phyloP scores from a whole-genome alignment of 2,329 filamentous ascomycete genomes.

The Tolypocladium cylindrosporum region DNA sequence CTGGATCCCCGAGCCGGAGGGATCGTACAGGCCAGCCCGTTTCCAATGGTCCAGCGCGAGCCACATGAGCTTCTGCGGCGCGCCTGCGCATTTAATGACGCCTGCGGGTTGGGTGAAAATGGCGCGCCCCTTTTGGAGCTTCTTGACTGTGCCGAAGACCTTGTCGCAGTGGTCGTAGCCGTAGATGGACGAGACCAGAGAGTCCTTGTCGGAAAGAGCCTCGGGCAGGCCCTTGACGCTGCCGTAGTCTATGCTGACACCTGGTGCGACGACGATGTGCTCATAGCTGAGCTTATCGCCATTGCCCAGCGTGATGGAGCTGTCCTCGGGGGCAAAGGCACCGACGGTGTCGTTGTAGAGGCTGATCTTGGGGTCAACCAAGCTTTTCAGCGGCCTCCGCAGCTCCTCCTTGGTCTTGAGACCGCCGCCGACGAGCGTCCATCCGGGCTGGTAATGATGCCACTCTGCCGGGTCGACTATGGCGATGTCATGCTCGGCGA shows the following conservation, averaged over 20 bases:
- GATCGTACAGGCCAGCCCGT: slow-evolving; percentile 37
- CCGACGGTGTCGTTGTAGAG: slow-evolving; percentile 45
- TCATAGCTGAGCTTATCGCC: slow-evolving; percentile 51
- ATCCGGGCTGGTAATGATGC: slow-evolving; percentile 62
- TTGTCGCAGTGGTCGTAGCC: slow-evolving; percentile 46
- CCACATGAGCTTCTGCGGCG: slow-evolving; percentile 54
- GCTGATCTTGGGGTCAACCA: slow-evolving; percentile 51
- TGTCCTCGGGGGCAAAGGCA: slow-evolving; percentile 44
- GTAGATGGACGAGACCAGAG: slow-evolving; percentile 47
- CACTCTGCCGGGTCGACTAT: slow-evolving; percentile 51
- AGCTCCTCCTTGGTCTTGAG: slow-evolving; percentile 53
- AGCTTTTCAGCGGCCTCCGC: slow-evolving; percentile 33
- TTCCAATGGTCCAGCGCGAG: slow-evolving; percentile 51
- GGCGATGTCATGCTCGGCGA: slow-evolving; percentile 50
- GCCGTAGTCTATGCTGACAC: slow-evolving; percentile 39
- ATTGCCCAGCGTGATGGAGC: slow-evolving; percentile 42
- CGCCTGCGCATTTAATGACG: slow-evolving; percentile 50
- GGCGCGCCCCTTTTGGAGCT: slow-evolving; percentile 37
- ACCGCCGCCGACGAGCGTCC: slow-evolving; percentile 59
- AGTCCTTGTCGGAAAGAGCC: slow-evolving; percentile 36
- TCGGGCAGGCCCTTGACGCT: slow-evolving; percentile 46
- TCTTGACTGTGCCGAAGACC: slow-evolving; percentile 36
- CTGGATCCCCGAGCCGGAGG: slow-evolving; percentile 31
- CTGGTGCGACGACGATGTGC: slow-evolving; percentile 53
- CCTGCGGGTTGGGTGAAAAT: slow-evolving; percentile 52